Base-by-base conservation (phyloP, 2,329 filamentous ascomycete genomes). In the Colletotrichum eremochloae region DNA sequence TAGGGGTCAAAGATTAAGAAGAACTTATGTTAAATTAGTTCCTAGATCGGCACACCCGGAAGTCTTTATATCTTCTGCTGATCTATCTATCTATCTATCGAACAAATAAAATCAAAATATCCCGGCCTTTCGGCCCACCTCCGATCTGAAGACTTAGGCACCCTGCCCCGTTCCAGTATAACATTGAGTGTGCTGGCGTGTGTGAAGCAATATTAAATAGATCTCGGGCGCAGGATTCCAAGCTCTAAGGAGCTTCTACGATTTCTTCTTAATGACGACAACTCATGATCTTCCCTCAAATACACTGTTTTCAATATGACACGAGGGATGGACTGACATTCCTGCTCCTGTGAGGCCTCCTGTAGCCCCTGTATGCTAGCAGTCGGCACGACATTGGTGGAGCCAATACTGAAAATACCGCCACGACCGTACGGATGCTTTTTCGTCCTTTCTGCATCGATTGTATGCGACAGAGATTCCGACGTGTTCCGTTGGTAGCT, bases 251-350 rank as follows among this genome's bases (percentile, higher is more conserved):
- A 76, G 52, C 63, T 67, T 31, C 63, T 71, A 14, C 68, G 65
- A 48, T 55, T 67, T 4, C 63, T 44, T 11, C 11, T 24, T 9
- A 48, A 36, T 48, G 50, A 44, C 53, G 62, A 31, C 0, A 36
- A 62, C 48, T 80, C 77, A 31, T 76, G 75, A 2, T 77, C 71
- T 0, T 80, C 72, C 31, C 74, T 77, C 2, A 80, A 75, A 60
- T 80, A 78, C 18, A 78, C 79, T 0, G 79, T 81, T 67, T 79
- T 81, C 57, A 79, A 64, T 0, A 80, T 78, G 1, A 78, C 80
- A 3, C 58, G 57, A 31, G 68, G 58, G 42, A 52, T 52, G 8
- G 36, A 29, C 20, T 68, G 57, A 0, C 75, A 67, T 48, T 62
- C 73, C 8, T 76, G 75, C 0, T 79, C 75, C 38, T 78, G 77